Conservation (phyloP, 2,329 filamentous ascomycete species). For the Trichoderma sp. region DNA sequence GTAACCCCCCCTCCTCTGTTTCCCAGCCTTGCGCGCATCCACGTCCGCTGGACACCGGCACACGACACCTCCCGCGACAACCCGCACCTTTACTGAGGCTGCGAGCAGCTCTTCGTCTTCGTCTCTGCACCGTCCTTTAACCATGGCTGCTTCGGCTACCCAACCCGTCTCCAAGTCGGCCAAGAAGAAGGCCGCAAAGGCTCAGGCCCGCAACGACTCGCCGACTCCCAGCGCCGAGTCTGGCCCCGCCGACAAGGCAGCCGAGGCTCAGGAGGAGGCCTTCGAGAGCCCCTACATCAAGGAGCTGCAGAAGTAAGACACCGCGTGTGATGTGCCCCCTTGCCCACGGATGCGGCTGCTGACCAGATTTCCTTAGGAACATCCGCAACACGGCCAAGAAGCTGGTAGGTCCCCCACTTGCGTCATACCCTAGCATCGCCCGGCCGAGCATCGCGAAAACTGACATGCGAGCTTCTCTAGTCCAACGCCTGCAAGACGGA, state of each 20-base stretch:
- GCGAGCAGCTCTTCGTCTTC: constrained; percentile 23
- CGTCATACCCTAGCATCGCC: constrained; percentile 8
- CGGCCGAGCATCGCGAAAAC: not conserved
- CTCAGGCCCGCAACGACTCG: constrained; percentile 55
- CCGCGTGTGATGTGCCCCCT: not conserved
- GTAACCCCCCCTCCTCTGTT: not conserved
- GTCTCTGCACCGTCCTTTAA: constrained; percentile 6
- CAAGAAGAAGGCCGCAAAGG: constrained; percentile 67
- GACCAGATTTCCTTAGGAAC: constrained; percentile 57
- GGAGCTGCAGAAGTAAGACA: constrained; percentile 82
- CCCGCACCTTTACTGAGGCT: not conserved
- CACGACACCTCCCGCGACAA: constrained; percentile 28
- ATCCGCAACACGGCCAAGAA: constrained; percentile 95
- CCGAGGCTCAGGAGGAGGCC: constrained; percentile 60
- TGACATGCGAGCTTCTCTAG: constrained; percentile 43
- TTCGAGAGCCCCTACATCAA: constrained; percentile 79
- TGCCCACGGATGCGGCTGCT: constrained; percentile 28
- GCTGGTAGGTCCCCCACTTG: constrained; percentile 65
- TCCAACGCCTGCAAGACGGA: constrained; percentile 74
- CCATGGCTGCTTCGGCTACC: constrained; percentile 65
- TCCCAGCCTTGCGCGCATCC: constrained; percentile 5
- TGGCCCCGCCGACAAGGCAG: constrained; percentile 52
- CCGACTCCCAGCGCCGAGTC: constrained; percentile 54
- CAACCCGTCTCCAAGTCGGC: constrained; percentile 62
- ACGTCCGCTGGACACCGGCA: constrained; percentile 19